These are phyloP conservation scores for Sporothrix phasma DNA, from an alignment of 2,329 filamentous ascomycete species.

Conservation along the genomic window DNA sequence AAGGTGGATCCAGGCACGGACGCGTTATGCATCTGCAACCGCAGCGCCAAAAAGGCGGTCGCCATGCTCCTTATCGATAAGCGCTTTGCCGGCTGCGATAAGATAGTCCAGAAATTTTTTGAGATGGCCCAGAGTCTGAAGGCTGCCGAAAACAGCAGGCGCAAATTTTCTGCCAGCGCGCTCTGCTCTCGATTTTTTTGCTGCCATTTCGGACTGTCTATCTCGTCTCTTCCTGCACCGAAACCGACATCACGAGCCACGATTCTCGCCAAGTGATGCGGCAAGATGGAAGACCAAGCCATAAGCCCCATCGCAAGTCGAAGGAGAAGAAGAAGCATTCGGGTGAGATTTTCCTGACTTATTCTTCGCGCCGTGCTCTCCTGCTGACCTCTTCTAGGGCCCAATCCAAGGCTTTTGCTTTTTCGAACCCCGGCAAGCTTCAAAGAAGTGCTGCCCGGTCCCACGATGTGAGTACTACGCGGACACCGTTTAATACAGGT, in stretches of 20 bases:
- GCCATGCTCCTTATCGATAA: constrained; percentile 12
- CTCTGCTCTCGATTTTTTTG: not conserved
- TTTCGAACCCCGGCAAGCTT: constrained; percentile 69
- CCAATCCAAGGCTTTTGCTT: constrained; percentile 83
- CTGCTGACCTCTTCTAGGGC: constrained; percentile 37
- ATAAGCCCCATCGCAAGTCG: constrained; percentile 73
- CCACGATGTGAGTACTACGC: constrained; percentile 46
- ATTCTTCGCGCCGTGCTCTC: too few species aligned
- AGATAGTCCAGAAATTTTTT: constrained; percentile 15
- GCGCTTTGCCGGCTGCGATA: constrained; percentile 10
- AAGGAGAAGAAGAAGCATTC: constrained; percentile 75
- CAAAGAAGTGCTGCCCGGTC: constrained; percentile 64
- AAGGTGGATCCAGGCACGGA: not conserved
- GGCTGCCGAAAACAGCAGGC: constrained; percentile 2
- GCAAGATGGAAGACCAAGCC: constrained; percentile 72
- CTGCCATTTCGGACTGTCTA: not conserved
- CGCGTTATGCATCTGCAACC: not conserved
- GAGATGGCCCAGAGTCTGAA: not conserved
- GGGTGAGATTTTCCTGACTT: constrained; percentile 34
- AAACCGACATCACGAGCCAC: constrained; percentile 7
- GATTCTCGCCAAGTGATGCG: constrained; percentile 9
- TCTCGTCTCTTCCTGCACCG: not conserved
- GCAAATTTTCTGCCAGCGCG: constrained; percentile 14
- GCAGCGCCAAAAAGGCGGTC: constrained; percentile 7
- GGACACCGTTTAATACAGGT: not conserved